Evolutionary conservation across 2,329 filamentous ascomycete genomes (phyloP), one percentile per base, ranked within the genome.

Genomic region (Phoma sp.): DNA sequence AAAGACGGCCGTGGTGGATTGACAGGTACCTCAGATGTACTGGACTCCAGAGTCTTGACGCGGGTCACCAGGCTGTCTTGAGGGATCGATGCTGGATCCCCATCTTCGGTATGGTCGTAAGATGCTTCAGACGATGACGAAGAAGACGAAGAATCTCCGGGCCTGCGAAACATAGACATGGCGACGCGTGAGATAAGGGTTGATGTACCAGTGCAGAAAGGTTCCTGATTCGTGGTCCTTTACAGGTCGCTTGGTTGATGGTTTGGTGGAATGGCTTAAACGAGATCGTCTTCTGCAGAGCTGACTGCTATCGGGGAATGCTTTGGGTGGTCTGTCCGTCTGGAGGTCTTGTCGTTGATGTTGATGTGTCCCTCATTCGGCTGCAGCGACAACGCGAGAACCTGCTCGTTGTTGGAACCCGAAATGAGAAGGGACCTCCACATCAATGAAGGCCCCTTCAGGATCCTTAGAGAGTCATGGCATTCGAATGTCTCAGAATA

Each of bases 121-220:
- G 64, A 67, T 2, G 55, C 52, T 29, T 59, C 58, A 22, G 66
- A 68, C 10, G 64, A 67, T 24, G 62, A 66, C 39, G 18, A 18
- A 18, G 18, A 18, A 18, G 65, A 70, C 29, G 71, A 73, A 11
- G 63, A 60, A 7, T 73, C 71, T 47, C 69, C 69, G 11, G 71
- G 71, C 47, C 47, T 68, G 35, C 70, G 69, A 39, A 74, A 74
- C 65, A 72, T 65, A 4, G 70, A 72, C 65, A 68, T 72, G n/a
- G 40, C 42, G 37, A 8, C 9, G 6, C 38, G 7, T 27, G 14
- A 11, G 7, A 22, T 13, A 37, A 22, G 29, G 14, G 25, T 14
- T 22, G 39, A 7, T 29, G 2, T n/a, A 25, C 36, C 7, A 35
- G 23, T 40, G 11, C 3, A 18, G 36, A 47, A 25, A 18, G 18